Conservation (phyloP, 192 early-diverging fungal genomes). For the Rhizophagus clarus region DNA sequence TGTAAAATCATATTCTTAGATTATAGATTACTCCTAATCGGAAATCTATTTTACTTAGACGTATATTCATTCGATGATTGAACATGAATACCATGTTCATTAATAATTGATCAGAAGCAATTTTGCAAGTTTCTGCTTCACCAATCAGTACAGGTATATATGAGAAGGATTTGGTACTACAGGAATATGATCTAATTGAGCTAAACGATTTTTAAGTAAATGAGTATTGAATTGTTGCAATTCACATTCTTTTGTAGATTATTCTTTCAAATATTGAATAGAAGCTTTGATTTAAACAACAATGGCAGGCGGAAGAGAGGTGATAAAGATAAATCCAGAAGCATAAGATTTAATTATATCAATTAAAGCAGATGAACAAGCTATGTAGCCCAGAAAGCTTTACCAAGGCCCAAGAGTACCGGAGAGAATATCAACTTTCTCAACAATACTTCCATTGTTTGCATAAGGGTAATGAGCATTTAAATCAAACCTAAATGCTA, state of each 20-base stretch:
- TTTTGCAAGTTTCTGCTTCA: slow-evolving; percentile 92
- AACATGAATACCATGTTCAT: slow-evolving; percentile 92
- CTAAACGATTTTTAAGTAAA: slow-evolving; percentile 80
- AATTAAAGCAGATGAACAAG: slow-evolving; percentile 81
- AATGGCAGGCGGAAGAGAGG: slow-evolving; percentile 93
- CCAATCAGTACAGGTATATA: slow-evolving; percentile 98
- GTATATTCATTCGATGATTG: no score
- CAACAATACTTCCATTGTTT: slow-evolving; percentile 64
- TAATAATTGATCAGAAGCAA: slow-evolving; percentile 91
- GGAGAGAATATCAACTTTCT: slow-evolving; percentile 93
- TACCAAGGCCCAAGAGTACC: slow-evolving; percentile 97
- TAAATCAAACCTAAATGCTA: slow-evolving; percentile 86
- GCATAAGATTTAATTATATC: slow-evolving; percentile 97
- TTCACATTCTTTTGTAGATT: slow-evolving; percentile 83
- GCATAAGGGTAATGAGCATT: slow-evolving; percentile 53
- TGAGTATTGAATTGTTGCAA: slow-evolving; percentile 94
- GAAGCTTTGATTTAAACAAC: slow-evolving; percentile 89
- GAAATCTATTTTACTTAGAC: no score
- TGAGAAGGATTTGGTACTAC: slow-evolving; percentile 99
- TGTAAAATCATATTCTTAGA: no score
- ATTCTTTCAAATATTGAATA: slow-evolving; percentile 87
- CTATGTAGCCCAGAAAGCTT: slow-evolving; percentile 98
- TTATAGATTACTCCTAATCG: no score
- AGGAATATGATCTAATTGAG: slow-evolving; percentile 84
- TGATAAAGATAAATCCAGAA: slow-evolving; percentile 99